Evolutionary conservation across 2,329 filamentous ascomycete species (phyloP).

Genomic region (Rasamsonia emersonii): DNA sequence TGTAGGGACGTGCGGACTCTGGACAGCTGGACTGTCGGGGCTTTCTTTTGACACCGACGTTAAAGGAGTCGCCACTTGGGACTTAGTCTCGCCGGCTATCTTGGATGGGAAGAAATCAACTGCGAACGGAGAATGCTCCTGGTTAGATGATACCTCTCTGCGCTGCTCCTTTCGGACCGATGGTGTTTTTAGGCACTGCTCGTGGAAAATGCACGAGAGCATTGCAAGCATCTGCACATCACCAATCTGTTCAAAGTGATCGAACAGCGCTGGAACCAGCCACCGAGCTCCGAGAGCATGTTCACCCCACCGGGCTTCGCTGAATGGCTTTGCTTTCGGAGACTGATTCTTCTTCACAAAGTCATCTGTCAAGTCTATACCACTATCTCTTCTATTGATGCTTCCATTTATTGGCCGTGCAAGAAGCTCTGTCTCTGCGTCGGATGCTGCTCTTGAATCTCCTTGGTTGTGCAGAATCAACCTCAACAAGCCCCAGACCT

Average conservation of each 20-base stretch:
- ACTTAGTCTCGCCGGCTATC: conserved; percentile 34
- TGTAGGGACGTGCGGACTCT: conserved; percentile 43
- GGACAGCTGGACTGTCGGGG: conserved; percentile 22
- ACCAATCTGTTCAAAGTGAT: conserved; percentile 51
- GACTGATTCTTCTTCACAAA: conserved; percentile 22
- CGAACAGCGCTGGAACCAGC: conserved; percentile 50
- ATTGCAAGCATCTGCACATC: conserved; percentile 60
- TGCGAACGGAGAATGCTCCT: conserved; percentile 37
- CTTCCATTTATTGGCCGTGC: conserved; percentile 53
- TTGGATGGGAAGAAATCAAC: conserved; percentile 39
- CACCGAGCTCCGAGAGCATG: conserved; percentile 48
- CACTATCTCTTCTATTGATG: conserved; percentile 27
- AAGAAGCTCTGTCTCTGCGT: conserved; percentile 59
- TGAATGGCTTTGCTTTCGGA: conserved; percentile 29
- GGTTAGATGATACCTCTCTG: conserved; percentile 21
- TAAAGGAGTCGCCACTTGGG: conserved; percentile 27
- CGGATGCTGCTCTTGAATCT: conserved; percentile 55
- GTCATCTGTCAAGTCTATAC: conserved; percentile 24
- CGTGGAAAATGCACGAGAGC: conserved; percentile 51
- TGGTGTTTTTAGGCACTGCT: conserved; percentile 37
- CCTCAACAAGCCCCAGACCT: conserved; percentile 75
- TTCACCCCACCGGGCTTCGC: conserved; percentile 47
- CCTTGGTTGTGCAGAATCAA: conserved; percentile 70
- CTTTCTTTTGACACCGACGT: conserved; percentile 26
- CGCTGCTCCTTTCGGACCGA: conserved; percentile 16